Evolutionary conservation across 148 eudicot genomes (phyloP).

Genomic region (Drosera capensis): DNA sequence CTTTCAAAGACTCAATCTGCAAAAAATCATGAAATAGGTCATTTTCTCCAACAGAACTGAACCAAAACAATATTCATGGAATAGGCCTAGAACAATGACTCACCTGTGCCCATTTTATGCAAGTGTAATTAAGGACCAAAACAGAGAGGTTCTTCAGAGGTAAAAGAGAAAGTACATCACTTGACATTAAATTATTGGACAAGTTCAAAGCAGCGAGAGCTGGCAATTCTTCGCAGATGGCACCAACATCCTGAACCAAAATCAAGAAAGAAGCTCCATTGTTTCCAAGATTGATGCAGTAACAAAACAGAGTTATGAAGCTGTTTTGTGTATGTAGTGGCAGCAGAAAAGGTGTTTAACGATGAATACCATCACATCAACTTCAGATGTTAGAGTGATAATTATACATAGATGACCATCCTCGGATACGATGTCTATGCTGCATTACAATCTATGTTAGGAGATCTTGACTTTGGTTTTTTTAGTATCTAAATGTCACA

Average conservation of each 20-base stretch:
- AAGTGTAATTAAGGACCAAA: conserved; percentile 68
- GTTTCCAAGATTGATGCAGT: no score
- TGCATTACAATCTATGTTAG: no score
- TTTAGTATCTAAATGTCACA: no score
- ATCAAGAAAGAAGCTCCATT: conserved; percentile 1
- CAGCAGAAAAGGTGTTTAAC: no score
- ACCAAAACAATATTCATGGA: conserved; percentile 1
- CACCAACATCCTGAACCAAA: conserved; percentile 58
- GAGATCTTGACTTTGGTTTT: no score
- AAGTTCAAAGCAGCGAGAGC: conserved; percentile 57
- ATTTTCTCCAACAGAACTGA: not conserved
- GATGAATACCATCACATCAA: no score
- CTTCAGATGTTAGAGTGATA: no score
- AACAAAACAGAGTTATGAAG: conserved; percentile 4
- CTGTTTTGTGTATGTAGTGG: not conserved
- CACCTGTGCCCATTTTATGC: conserved; percentile 78
- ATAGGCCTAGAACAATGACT: not conserved
- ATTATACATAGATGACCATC: no score
- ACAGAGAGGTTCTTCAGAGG: conserved; percentile 42
- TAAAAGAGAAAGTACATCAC: conserved; percentile 27
- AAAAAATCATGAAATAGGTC: conserved; percentile 6
- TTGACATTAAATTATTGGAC: conserved; percentile 49
- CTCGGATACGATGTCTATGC: no score
- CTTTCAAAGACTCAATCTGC: conserved; percentile 66
- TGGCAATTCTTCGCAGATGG: conserved; percentile 54